phyloP scores from a whole-genome alignment of 2,329 filamentous ascomycete species.

The Venturia asperata region DNA sequence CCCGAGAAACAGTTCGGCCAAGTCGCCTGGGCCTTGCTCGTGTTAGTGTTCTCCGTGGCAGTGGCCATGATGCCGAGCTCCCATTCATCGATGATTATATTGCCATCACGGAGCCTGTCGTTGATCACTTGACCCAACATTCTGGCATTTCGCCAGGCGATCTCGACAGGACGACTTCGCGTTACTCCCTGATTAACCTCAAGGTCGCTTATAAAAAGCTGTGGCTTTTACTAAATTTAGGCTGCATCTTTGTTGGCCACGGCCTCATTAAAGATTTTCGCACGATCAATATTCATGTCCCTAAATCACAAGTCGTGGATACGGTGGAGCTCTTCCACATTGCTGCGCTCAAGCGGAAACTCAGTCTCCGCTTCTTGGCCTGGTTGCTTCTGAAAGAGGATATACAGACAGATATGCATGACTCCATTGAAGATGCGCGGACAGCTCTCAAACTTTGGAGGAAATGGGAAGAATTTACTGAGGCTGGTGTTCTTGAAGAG shows the following conservation, averaged over 20 bases:
- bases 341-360: slow-evolving; percentile 69
- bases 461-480: slow-evolving; percentile 83
- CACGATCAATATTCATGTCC: slow-evolving; percentile 95
- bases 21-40: slow-evolving; percentile 87
- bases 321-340: slow-evolving; percentile 90
- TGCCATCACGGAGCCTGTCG: slow-evolving; percentile 77
- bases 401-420: slow-evolving; percentile 87
- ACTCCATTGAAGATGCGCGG: slow-evolving; percentile 89
- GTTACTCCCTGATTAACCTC: slow-evolving; percentile 75
- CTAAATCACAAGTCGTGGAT: slow-evolving; percentile 83
- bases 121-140: slow-evolving; percentile 91
- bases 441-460: slow-evolving; percentile 84
- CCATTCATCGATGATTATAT: slow-evolving; percentile 99
- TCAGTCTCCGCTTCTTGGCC: slow-evolving; percentile 84
- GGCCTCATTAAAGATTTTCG: slow-evolving; percentile 93
- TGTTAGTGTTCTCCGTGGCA: slow-evolving; percentile 79
- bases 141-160: slow-evolving; percentile 86
- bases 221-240: slow-evolving; percentile 91
- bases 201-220: slow-evolving; percentile 97
- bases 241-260: slow-evolving; percentile 89
- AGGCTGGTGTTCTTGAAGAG: slow-evolving; percentile 73
- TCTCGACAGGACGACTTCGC: slow-evolving; percentile 68
- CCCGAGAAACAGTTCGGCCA: slow-evolving; percentile 83
- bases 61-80: slow-evolving; percentile 67
- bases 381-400: slow-evolving; percentile 88